Conservation (phyloP, 179 eudicot genomes). For the Vitellaria paradoxa region DNA sequence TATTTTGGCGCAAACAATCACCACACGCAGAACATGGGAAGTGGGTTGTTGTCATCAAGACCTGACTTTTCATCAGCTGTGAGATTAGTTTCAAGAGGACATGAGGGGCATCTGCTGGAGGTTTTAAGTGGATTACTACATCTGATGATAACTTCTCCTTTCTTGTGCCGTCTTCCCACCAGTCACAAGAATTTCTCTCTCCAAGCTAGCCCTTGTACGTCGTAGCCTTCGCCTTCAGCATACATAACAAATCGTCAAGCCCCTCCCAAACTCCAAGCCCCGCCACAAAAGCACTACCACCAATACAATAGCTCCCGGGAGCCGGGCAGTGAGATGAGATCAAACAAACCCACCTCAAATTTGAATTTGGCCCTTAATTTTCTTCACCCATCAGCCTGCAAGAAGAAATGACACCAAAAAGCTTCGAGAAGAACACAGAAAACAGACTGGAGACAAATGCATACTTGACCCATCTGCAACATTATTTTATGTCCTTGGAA, state of each 20-base stretch:
- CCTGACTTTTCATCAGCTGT: conserved; percentile 25
- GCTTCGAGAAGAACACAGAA: not conserved
- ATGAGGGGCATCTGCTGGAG: conserved; percentile 40
- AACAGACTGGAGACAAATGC: conserved; percentile 4
- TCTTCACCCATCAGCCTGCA: too few relatives aligned
- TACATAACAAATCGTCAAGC: conserved; percentile 29
- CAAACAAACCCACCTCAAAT: conserved; percentile 16
- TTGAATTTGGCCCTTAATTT: too few relatives aligned
- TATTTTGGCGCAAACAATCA: too few relatives aligned
- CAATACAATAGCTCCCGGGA: not conserved
- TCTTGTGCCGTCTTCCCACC: conserved; percentile 42
- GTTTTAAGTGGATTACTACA: conserved; percentile 56
- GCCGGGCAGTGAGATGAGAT: too few relatives aligned
- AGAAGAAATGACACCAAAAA: too few relatives aligned
- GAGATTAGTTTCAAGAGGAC: conserved; percentile 33
- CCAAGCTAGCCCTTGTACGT: conserved; percentile 25
- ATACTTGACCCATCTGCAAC: conserved; percentile 22
- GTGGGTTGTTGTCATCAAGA: conserved; percentile 34
- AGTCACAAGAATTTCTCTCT: conserved; percentile 45
- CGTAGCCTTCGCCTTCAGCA: conserved; percentile 42
- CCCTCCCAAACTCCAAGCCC: conserved; percentile 10
- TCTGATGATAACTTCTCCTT: conserved; percentile 50
- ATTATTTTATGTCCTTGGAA: conserved; percentile 40
- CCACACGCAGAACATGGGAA: conserved; percentile 49
- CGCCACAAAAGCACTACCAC: conserved; percentile 19